phyloP scores from a whole-genome alignment of 179 eudicot genomes.

The Patellifolia procumbens region DNA sequence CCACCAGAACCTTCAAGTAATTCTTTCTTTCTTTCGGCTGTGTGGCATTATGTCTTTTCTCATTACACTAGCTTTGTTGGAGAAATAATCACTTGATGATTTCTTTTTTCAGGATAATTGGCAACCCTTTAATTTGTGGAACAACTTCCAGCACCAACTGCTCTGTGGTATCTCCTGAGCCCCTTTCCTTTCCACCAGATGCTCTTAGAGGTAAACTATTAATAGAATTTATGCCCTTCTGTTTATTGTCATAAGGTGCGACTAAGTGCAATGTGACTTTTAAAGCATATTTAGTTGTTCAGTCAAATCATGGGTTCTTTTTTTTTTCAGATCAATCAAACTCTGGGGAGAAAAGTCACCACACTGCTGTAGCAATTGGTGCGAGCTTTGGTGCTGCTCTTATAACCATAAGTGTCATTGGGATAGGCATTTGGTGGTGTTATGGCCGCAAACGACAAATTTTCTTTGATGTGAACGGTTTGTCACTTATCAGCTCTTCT shows the following conservation, averaged over 20 bases:
- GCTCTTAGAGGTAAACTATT: conserved; percentile 44
- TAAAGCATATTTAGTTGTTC: neutral
- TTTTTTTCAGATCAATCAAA: conserved; percentile 43
- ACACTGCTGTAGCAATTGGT: conserved; percentile 64
- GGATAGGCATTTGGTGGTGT: conserved; percentile 72
- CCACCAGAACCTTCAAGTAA: conserved; percentile 75
- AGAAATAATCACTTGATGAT: conserved; percentile 11
- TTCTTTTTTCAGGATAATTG: conserved; percentile 55
- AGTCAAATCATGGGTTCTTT: conserved; percentile 7
- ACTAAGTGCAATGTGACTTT: no score
- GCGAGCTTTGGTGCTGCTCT: conserved; percentile 68
- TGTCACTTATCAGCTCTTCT: conserved; percentile 31
- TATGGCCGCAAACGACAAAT: conserved; percentile 73
- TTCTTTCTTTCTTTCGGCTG: conserved; percentile 4
- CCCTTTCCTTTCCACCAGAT: conserved; percentile 71
- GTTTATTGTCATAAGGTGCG: conserved; percentile 1
- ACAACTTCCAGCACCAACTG: conserved; percentile 59
- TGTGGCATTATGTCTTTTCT: neutral
- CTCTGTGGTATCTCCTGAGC: conserved; percentile 72
- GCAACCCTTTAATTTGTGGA: conserved; percentile 83
- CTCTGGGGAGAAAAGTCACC: conserved; percentile 52
- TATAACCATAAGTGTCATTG: conserved; percentile 39
- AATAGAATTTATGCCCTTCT: neutral
- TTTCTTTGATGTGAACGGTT: conserved; percentile 93
- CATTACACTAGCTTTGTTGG: conserved; percentile 3